Conservation (phyloP, 306 rosid species). For the Ormosia emarginata region DNA sequence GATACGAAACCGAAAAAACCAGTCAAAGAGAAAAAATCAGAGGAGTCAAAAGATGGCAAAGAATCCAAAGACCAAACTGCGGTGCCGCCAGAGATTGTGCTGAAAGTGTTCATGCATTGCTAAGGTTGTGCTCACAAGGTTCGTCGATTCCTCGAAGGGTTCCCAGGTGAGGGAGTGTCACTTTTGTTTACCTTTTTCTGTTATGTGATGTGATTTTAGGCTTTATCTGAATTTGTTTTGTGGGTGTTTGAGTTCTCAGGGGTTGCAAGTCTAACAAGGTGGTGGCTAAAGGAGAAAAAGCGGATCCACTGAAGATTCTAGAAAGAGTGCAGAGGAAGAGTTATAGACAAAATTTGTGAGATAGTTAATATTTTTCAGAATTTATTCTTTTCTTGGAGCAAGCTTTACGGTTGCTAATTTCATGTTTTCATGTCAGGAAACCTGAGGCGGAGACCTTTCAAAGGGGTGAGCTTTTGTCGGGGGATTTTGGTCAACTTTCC, state of each 20-base stretch:
- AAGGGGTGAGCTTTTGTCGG: no score
- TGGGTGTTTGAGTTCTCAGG: conserved; percentile 34
- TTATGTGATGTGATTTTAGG: neutral
- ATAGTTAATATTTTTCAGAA: no score
- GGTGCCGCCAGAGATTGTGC: conserved; percentile 62
- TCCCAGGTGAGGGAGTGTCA: conserved; percentile 43
- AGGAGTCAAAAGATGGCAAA: conserved; percentile 28
- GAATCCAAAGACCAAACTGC: conserved; percentile 26
- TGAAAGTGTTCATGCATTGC: conserved; percentile 89
- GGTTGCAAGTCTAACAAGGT: conserved; percentile 69
- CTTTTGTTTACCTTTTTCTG: neutral
- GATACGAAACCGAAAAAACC: conserved; percentile 15
- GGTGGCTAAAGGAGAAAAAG: conserved; percentile 85
- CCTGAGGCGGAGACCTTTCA: no score
- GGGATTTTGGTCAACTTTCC: no score
- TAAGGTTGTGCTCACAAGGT: conserved; percentile 97
- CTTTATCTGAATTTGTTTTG: neutral
- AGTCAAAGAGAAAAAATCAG: conserved; percentile 22
- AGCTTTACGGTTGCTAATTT: no score
- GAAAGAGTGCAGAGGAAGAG: conserved; percentile 85
- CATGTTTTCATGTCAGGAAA: no score
- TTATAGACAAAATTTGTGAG: conserved; percentile 36
- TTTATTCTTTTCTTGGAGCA: no score
- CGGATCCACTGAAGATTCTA: conserved; percentile 72
- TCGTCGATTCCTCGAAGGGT: conserved; percentile 71